Evolutionary conservation across 768 basidiomycete species (phyloP).

Genomic region (Termitomyces sp.): DNA sequence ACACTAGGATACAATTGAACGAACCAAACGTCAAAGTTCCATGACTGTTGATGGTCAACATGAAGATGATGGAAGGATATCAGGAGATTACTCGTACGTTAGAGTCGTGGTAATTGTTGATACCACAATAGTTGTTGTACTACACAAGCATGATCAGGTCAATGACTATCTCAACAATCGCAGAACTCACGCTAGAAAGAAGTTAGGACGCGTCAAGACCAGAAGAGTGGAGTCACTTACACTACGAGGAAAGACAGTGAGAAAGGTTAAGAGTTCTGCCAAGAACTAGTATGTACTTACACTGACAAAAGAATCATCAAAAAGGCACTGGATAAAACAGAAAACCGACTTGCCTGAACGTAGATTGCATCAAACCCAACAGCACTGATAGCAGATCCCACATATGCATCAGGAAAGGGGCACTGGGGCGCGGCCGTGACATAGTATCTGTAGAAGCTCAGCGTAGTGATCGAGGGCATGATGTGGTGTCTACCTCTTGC

Average conservation of each 20-base stretch:
- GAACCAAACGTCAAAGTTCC: slow-evolving; percentile 55
- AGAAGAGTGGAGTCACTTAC: neutral
- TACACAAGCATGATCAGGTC: slow-evolving; percentile 6
- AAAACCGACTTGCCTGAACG: slow-evolving; percentile 23
- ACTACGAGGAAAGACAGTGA: slow-evolving; percentile 1
- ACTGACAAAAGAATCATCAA: slow-evolving; percentile 1
- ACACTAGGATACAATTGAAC: neutral
- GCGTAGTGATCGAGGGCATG: neutral
- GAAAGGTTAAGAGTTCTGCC: neutral
- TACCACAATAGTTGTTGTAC: slow-evolving; percentile 25
- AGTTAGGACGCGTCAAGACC: neutral
- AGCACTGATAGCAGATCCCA: slow-evolving; percentile 52
- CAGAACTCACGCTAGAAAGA: slow-evolving; percentile 5
- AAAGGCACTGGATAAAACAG: neutral
- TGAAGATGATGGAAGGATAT: slow-evolving; percentile 5
- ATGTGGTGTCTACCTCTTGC: slow-evolving; percentile 38
- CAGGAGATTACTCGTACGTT: slow-evolving; percentile 23
- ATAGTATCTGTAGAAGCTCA: slow-evolving; percentile 41
- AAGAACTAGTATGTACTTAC: slow-evolving; percentile 4
- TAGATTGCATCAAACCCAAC: slow-evolving; percentile 69
- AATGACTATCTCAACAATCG: neutral
- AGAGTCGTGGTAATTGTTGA: slow-evolving; percentile 50
- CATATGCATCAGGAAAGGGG: slow-evolving; percentile 60
- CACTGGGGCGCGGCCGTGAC: slow-evolving; percentile 63
- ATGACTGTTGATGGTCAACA: slow-evolving; percentile 32